Conservation (phyloP, 2,329 filamentous ascomycete genomes). For the Triangularia verruculosa region DNA sequence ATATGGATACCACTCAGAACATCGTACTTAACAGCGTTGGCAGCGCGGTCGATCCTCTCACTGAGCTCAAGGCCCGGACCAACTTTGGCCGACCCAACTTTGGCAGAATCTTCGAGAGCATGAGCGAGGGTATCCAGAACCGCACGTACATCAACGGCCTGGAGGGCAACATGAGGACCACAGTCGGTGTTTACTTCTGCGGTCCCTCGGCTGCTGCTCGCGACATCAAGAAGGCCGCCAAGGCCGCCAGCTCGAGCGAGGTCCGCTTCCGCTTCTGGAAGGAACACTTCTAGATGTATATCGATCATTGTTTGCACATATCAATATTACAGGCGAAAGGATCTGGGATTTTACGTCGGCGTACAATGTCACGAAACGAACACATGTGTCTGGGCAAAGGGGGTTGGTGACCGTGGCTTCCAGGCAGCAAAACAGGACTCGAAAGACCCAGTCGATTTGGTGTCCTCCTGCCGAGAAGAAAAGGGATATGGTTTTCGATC, state of each 20-base stretch:
- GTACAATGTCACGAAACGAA: neutral
- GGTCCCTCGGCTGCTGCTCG: slow-evolving; percentile 78
- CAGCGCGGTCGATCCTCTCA: slow-evolving; percentile 81
- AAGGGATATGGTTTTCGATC: too few species aligned
- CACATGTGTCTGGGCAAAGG: neutral
- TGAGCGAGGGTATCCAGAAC: slow-evolving; percentile 85
- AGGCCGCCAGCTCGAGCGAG: slow-evolving; percentile 67
- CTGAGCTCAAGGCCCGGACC: slow-evolving; percentile 82
- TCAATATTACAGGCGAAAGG: neutral
- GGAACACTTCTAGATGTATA: slow-evolving; percentile 68
- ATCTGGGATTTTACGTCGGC: neutral
- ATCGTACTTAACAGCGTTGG: slow-evolving; percentile 96
- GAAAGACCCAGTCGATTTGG: neutral
- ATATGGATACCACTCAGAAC: slow-evolving; percentile 89
- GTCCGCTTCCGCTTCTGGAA: slow-evolving; percentile 99
- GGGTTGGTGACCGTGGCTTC: neutral
- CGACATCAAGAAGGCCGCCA: slow-evolving; percentile 80
- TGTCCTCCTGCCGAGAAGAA: neutral
- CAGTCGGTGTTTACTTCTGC: slow-evolving; percentile 97
- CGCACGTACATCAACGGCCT: slow-evolving; percentile 81
- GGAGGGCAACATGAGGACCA: slow-evolving; percentile 72
- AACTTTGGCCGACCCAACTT: slow-evolving; percentile 97
- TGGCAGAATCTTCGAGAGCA: slow-evolving; percentile 69
- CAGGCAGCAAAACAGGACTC: neutral
- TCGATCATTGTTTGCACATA: neutral